These are phyloP conservation scores for Globisporangium paddicum DNA, from an alignment of 352 stramenopile genomes.

Conservation along the genomic window DNA sequence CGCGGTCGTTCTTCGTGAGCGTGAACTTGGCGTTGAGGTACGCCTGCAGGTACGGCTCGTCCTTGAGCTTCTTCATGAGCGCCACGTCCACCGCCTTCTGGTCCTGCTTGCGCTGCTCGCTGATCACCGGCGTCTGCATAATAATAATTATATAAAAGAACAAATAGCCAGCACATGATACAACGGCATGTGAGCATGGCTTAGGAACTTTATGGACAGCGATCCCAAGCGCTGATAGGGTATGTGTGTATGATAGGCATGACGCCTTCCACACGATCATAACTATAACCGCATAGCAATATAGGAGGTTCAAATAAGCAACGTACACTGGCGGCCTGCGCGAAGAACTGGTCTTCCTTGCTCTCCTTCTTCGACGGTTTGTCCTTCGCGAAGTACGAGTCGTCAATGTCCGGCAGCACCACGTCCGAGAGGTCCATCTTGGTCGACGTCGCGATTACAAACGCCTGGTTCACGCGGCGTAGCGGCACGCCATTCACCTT, in stretches of 20 bases:
- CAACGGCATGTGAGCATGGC: slow-evolving; percentile 16
- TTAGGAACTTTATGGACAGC: slow-evolving; percentile 84
- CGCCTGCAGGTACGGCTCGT: slow-evolving; percentile 93
- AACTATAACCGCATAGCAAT: not conserved
- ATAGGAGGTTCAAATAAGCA: not conserved
- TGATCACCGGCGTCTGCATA: slow-evolving; percentile 88
- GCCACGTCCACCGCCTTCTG: slow-evolving; percentile 97
- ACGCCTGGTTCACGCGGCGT: slow-evolving; percentile 97
- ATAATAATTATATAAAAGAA: slow-evolving; percentile 6
- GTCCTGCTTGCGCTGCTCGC: slow-evolving; percentile 97
- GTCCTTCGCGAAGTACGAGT: slow-evolving; percentile 97
- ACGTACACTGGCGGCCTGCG: slow-evolving; percentile 83
- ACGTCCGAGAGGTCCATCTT: slow-evolving; percentile 95
- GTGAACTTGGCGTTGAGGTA: slow-evolving; percentile 99
- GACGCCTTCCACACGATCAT: not conserved
- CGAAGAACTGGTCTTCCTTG: slow-evolving; percentile 98
- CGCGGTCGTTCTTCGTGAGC: slow-evolving; percentile 96
- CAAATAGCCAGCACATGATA: not conserved
- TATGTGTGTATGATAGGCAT: not conserved
- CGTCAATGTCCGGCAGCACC: slow-evolving; percentile 91
- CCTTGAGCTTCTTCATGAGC: slow-evolving; percentile 83
- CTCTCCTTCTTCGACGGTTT: slow-evolving; percentile 85
- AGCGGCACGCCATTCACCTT: slow-evolving; percentile 99
- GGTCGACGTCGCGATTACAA: slow-evolving; percentile 98
- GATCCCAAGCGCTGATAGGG: slow-evolving; percentile 88